Conservation (phyloP, 2,329 filamentous ascomycete genomes). For the Colletotrichum sp. region DNA sequence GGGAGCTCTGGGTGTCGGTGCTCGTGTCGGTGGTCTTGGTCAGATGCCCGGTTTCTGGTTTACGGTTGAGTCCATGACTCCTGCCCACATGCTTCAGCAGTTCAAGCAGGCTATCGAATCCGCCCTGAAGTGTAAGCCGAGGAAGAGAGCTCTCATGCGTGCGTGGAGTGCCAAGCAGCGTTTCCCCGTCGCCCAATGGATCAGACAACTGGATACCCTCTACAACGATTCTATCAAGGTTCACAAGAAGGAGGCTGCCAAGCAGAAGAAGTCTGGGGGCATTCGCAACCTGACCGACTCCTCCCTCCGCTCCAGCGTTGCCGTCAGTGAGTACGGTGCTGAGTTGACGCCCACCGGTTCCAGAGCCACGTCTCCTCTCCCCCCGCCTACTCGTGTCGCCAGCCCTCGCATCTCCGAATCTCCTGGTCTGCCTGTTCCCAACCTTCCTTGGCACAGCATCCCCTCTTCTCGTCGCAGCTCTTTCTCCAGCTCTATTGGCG, state of each 20-base stretch:
- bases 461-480: constrained; percentile 17
- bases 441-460: constrained; percentile 13
- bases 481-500: constrained; percentile 14
- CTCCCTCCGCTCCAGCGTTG: constrained; percentile 9
- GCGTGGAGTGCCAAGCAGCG: constrained; percentile 68
- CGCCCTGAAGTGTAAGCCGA: constrained; percentile 60
- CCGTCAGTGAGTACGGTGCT: constrained; percentile 10
- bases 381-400: constrained; percentile 9
- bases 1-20: constrained; percentile 69
- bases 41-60: constrained; percentile 77
- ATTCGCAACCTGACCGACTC: constrained; percentile 17
- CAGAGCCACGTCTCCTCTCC: constrained; percentile 10
- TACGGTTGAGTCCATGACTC: constrained; percentile 68
- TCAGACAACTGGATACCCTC: constrained; percentile 66
- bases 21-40: constrained; percentile 69
- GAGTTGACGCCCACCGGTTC: constrained; percentile 8
- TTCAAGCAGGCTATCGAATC: constrained; percentile 68
- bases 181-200: constrained; percentile 71
- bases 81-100: constrained; percentile 66
- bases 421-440: constrained; percentile 13
- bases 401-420: constrained; percentile 13
- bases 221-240: constrained; percentile 64
- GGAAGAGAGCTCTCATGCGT: constrained; percentile 65
- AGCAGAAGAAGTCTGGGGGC: constrained; percentile 18
- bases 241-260: constrained; percentile 32